These are phyloP conservation scores for Clonostachys chloroleuca DNA, from an alignment of 2,329 filamentous ascomycete genomes.

Conservation along the genomic window DNA sequence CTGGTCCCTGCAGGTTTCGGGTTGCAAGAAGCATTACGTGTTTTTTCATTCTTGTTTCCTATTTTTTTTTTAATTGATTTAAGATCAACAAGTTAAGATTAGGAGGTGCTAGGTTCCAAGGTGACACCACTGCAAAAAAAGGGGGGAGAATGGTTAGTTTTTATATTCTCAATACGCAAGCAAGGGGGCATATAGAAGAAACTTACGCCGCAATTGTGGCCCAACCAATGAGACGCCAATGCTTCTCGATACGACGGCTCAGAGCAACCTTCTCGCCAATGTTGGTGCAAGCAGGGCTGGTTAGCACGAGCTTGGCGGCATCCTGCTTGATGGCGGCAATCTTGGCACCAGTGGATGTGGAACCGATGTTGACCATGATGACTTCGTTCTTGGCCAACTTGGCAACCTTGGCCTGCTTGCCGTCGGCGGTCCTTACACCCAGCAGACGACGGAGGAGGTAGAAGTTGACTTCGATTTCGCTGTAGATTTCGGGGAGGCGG, in stretches of 20 bases:
- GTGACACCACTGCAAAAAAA: slow-evolving; percentile 42
- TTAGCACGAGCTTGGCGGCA: slow-evolving; percentile 90
- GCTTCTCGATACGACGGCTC: slow-evolving; percentile 96
- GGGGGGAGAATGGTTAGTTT: not conserved
- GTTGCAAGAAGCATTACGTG: not conserved
- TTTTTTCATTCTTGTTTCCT: not conserved
- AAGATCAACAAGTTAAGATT: slow-evolving; percentile 9
- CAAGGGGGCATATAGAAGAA: not conserved
- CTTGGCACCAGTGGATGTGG: slow-evolving; percentile 95
- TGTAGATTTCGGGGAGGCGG: slow-evolving; percentile 92
- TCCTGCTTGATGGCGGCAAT: slow-evolving; percentile 96
- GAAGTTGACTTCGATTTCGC: slow-evolving; percentile 98
- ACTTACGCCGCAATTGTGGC: slow-evolving; percentile 71
- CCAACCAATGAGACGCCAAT: slow-evolving; percentile 95
- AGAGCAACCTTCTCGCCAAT: slow-evolving; percentile 98
- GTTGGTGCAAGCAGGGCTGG: slow-evolving; percentile 92
- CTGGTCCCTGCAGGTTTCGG: not conserved
- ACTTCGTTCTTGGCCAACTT: slow-evolving; percentile 98
- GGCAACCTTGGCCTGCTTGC: slow-evolving; percentile 98
- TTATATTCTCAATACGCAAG: not conserved
- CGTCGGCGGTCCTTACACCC: slow-evolving; percentile 95
- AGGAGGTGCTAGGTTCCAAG: slow-evolving; percentile 44
- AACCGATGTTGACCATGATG: slow-evolving; percentile 99
- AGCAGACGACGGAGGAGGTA: slow-evolving; percentile 92
- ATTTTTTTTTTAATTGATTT: not conserved